Evolutionary conservation across 768 basidiomycete genomes (phyloP), one percentile per base, ranked within the genome.

Genomic region (Lanmaoa pseudosensibilis): DNA sequence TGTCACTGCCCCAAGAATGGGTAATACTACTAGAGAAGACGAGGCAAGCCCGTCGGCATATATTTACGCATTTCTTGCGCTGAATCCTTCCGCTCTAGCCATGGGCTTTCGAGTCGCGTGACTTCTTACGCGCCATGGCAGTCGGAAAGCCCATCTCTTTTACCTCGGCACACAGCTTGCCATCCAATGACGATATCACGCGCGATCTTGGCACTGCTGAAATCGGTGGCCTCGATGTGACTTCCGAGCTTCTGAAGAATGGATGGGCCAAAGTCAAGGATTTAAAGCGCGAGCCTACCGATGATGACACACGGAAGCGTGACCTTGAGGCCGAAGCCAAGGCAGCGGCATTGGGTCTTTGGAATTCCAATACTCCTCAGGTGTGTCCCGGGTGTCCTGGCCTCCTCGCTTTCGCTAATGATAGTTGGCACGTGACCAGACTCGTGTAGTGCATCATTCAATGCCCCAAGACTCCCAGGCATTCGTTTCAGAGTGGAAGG

Each of bases 201-300:
- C 87, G 92, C 60, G 94, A 94, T 70, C 78, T 94, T 50, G 93
- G 92, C 30, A 80, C 76, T 30, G 90, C 83, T 18, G 87, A 91
- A 57, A 81, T 92, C 37, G 81, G 77, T 46, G 90, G 88, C 8
- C 69, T 84, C 50, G 92, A 95, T 65, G 72, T 95, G 21, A 78
- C 85, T 5, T 78, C 80, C 0, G 90, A 94, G 68, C 71, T 96
- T n/a, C 79, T 98, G 39, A 84, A 80, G 66, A 83, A 82, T 57
- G 97, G 96, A n/a, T 98, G 94, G 94, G 92, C 84, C 12, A 95
- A 91, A 74, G 76, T 94, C 41, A 93, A 97, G 72, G 96, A 98
- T 58, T 73, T 81, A 41, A 94, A 88, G 72, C 84, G 90, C 19
- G 92, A 95, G 40, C 82, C 85, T 18, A 87, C 87, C 1, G 90